Percentiles rank a stretch among this genome's conserved stretches.
Conservation (phyloP, 331 rosid species). For the Pyrus hybrid region DNA sequence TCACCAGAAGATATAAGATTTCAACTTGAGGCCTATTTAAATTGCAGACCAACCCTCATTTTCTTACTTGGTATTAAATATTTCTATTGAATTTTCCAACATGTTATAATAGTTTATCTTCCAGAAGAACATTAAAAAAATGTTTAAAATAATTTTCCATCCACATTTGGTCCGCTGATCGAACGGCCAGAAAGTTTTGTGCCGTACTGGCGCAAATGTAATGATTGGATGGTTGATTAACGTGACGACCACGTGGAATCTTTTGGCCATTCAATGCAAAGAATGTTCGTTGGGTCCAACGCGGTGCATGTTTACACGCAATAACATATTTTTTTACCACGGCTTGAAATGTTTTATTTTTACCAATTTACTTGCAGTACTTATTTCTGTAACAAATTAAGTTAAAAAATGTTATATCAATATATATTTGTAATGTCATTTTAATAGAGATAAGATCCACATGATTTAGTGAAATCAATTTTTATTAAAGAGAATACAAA, state of each 20-base stretch:
- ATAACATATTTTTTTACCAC: no score
- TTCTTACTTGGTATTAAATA: not conserved
- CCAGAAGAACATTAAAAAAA: not conserved
- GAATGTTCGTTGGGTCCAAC: not conserved
- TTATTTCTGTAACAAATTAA: no score
- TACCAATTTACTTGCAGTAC: no score
- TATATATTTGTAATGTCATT: no score
- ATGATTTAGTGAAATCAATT: fast-evolving
- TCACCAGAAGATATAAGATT: no score
- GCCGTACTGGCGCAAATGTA: not conserved
- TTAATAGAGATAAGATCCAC: no score
- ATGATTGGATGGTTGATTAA: not conserved
- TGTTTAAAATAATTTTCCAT: not conserved
- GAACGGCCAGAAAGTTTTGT: not conserved
- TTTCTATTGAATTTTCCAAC: not conserved
- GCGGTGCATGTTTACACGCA: not conserved
- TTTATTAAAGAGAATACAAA: no score
- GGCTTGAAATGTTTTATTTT: no score
- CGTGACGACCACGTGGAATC: not conserved
- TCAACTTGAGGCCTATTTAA: not conserved
- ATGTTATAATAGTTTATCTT: not conserved
- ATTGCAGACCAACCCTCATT: not conserved
- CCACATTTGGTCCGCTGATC: not conserved
- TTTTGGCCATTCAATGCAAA: not conserved
- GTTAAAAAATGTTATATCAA: no score